A percentile compares a stretch with the other conserved stretches of the same genome.
Conservation (phyloP, 176 grass and related monocot genomes). For the Themeda triandra region DNA sequence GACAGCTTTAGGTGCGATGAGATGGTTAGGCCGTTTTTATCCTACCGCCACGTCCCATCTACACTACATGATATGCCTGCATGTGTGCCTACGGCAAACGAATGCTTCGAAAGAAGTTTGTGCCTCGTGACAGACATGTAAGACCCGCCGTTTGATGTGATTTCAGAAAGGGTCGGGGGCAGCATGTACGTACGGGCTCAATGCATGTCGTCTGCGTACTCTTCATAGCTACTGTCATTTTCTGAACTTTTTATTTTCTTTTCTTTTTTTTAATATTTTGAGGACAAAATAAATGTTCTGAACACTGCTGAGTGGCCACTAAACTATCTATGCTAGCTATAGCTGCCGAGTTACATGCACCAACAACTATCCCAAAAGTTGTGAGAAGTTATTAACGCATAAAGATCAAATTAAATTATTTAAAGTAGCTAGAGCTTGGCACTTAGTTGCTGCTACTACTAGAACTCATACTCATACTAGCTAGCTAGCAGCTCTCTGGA, state of each 20-base stretch:
- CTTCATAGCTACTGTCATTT: not conserved
- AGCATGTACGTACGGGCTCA: conserved; percentile 23
- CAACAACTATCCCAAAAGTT: no score
- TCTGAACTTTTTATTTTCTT: not conserved
- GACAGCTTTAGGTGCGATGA: conserved; percentile 13
- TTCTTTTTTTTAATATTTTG: not conserved
- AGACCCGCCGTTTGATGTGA: conserved; percentile 25
- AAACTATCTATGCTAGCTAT: not conserved
- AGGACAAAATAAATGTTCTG: not conserved
- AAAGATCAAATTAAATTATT: no score
- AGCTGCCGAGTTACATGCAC: no score
- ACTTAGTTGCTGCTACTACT: not conserved
- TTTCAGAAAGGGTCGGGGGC: not conserved
- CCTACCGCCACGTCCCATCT: conserved; percentile 10
- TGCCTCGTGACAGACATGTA: conserved; percentile 36
- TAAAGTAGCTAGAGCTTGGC: not conserved
- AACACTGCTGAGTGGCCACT: not conserved
- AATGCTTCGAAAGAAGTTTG: conserved; percentile 2
- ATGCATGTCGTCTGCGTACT: not conserved
- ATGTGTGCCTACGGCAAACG: not conserved
- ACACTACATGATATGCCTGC: not conserved
- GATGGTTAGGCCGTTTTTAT: conserved; percentile 27
- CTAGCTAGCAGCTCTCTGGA: no score
- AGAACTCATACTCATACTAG: not conserved
- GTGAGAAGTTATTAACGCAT: no score